Conservation (phyloP, 768 basidiomycete species). For the Heimioporus sp. region DNA sequence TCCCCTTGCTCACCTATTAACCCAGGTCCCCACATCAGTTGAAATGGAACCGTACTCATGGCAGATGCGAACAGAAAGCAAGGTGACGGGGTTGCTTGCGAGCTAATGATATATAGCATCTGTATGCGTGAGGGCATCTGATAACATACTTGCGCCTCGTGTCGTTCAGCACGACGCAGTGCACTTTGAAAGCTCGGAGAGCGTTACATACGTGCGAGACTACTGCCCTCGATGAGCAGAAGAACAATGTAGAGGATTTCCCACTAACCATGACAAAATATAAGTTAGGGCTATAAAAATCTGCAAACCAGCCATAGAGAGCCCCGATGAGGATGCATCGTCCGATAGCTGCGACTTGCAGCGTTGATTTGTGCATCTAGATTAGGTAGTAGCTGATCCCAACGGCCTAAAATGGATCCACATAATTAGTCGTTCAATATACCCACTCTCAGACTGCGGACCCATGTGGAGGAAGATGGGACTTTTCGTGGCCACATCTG, state of each 20-base stretch:
- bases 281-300: no score
- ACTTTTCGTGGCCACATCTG: background rate
- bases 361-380: no score
- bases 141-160: background rate
- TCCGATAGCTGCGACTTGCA: no score
- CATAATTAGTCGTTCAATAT: background rate
- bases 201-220: background rate
- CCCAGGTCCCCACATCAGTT: slow-evolving; percentile 11
- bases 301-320: no score
- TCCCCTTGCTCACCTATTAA: slow-evolving; percentile 12
- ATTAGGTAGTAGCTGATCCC: no score
- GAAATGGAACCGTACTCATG: slow-evolving; percentile 4
- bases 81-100: background rate
- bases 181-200: background rate
- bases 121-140: background rate
- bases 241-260: background rate
- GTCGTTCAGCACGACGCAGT: background rate
- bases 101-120: background rate
- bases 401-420: no score
- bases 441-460: background rate
- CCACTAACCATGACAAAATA: background rate
- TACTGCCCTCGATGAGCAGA: background rate
- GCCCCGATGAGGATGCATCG: no score
- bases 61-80: background rate
- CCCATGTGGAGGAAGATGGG: background rate